Percentiles rank a stretch among this genome's conserved stretches.
phyloP scores from a whole-genome alignment of 2,329 filamentous ascomycete species.

The Xylariaceae sp. region DNA sequence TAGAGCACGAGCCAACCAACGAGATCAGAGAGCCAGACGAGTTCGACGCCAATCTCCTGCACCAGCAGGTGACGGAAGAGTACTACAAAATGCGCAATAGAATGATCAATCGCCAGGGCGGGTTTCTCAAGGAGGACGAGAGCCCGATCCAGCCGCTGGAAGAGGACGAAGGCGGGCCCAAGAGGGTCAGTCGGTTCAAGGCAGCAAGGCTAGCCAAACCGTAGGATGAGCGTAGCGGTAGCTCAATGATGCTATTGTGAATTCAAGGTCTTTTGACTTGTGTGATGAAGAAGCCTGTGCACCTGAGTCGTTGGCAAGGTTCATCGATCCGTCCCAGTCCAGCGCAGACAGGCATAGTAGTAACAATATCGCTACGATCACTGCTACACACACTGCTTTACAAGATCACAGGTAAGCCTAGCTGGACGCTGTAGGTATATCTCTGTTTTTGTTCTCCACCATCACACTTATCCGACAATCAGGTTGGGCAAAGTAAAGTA shows the following conservation, averaged over 20 bases:
- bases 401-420: too few relatives aligned
- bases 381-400: too few relatives aligned
- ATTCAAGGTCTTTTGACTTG: conserved; percentile 3
- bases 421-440: not conserved
- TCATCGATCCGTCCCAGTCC: too few relatives aligned
- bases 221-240: conserved; percentile 29
- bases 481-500: not conserved
- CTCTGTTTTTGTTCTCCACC: too few relatives aligned
- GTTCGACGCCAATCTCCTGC: conserved; percentile 67
- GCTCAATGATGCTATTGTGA: conserved; percentile 12
- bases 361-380: too few relatives aligned
- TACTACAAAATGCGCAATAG: conserved; percentile 80
- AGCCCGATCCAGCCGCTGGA: conserved; percentile 63
- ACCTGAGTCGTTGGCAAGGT: conserved; percentile 22
- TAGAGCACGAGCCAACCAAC: conserved; percentile 48
- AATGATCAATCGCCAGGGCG: conserved; percentile 78
- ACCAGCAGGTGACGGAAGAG: conserved; percentile 74
- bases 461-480: not conserved
- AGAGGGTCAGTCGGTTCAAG: conserved; percentile 69
- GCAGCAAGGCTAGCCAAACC: conserved; percentile 60
- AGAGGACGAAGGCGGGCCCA: conserved; percentile 59
- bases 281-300: not conserved
- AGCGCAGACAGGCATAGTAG: too few relatives aligned
- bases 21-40: conserved; percentile 51
- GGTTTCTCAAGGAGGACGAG: conserved; percentile 71